These are phyloP conservation scores for Klebsormidium nitens DNA, from an alignment of 139 green algal genomes.

Conservation along the genomic window DNA sequence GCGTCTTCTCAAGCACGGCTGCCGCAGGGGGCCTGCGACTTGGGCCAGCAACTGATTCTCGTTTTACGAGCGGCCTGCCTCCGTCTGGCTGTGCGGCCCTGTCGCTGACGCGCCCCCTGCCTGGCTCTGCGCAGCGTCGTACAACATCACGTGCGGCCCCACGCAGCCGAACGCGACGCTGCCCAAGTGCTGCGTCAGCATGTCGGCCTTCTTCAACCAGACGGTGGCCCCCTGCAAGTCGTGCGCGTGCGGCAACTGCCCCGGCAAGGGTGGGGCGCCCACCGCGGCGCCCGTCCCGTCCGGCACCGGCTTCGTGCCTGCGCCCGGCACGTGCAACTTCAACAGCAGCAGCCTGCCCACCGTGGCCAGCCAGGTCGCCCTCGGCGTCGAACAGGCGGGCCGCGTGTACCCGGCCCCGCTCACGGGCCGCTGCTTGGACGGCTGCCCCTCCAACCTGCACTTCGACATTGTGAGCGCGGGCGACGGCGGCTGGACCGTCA, in stretches of 20 bases:
- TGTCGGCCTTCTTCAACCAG: conserved; percentile 26
- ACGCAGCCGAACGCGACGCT: background rate
- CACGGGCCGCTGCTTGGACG: conserved; percentile 26
- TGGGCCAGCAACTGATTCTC: background rate
- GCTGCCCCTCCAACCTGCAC: conserved; percentile 23
- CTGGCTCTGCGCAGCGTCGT: conserved; percentile 9
- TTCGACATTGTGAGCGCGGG: no score
- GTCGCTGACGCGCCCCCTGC: background rate
- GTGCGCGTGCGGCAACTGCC: conserved; percentile 14
- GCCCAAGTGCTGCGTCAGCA: conserved; percentile 24
- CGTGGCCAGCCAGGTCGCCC: no score
- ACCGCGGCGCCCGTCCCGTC: no score
- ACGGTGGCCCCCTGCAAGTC: conserved; percentile 15
- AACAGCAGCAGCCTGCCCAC: no score
- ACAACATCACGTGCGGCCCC: conserved; percentile 12
- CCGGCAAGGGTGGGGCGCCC: no score
- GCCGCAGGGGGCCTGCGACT: background rate
- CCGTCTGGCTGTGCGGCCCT: background rate
- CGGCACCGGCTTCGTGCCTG: background rate
- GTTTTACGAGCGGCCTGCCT: background rate
- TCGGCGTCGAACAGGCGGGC: no score
- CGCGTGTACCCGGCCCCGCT: no score
- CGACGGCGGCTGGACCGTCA: no score
- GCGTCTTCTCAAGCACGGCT: background rate
- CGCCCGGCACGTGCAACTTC: conserved; percentile 12